Conservation (phyloP, 2,329 filamentous ascomycete genomes). For the Colletotrichum siamense region DNA sequence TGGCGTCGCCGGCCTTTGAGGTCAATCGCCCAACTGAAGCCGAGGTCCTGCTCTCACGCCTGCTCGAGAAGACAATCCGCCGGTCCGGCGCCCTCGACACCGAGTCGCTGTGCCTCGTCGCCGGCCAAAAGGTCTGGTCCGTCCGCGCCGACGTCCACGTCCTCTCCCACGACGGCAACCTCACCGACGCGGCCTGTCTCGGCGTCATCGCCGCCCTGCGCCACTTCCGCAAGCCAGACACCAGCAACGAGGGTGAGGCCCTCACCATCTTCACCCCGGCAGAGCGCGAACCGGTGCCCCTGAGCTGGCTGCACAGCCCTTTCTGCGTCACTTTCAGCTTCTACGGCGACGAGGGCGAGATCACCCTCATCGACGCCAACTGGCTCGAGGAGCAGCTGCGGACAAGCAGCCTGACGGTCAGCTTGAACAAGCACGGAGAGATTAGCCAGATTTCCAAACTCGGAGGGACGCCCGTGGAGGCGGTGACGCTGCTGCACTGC, state of each 20-base stretch:
- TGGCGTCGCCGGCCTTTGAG: conserved; percentile 91
- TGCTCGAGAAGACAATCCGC: conserved; percentile 93
- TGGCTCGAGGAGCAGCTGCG: conserved; percentile 79
- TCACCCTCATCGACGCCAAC: conserved; percentile 74
- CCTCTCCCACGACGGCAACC: conserved; percentile 86
- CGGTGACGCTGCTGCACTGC: conserved; percentile 77
- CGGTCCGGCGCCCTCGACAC: conserved; percentile 92
- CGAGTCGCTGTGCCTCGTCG: conserved; percentile 92
- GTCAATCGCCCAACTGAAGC: conserved; percentile 82
- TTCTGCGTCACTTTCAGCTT: conserved; percentile 91
- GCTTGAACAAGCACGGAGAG: conserved; percentile 88
- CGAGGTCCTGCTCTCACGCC: conserved; percentile 84
- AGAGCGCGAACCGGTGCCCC: conserved; percentile 87
- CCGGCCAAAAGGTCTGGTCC: conserved; percentile 89
- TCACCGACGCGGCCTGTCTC: conserved; percentile 86
- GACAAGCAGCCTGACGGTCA: conserved; percentile 77
- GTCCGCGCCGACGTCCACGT: conserved; percentile 92
- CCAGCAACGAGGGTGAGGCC: conserved; percentile 81
- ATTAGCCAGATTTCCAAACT: conserved; percentile 92
- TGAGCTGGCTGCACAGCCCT: conserved; percentile 91
- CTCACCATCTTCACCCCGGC: conserved; percentile 84
- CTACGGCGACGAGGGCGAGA: conserved; percentile 74
- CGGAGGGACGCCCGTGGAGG: conserved; percentile 83
- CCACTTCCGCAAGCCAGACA: conserved; percentile 91
- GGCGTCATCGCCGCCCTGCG: conserved; percentile 87